Conservation (phyloP, 176 grass and related monocot species). For the Dactylis glomerata region DNA sequence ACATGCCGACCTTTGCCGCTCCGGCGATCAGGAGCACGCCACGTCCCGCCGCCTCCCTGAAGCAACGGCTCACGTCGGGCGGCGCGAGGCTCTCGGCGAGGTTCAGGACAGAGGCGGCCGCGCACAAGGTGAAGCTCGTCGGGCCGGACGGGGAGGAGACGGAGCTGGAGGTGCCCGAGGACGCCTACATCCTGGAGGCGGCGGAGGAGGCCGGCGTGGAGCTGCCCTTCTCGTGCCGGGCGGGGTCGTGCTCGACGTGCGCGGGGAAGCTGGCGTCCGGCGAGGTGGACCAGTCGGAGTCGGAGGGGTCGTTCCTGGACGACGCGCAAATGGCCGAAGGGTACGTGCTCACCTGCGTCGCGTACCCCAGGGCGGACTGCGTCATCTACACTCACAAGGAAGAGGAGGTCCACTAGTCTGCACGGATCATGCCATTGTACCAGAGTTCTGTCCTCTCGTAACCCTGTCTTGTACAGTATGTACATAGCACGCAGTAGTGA, state of each 20-base stretch:
- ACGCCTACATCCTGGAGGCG: constrained; percentile 68
- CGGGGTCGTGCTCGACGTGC: constrained; percentile 71
- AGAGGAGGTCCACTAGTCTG: constrained; percentile 62
- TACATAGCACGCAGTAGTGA: no score
- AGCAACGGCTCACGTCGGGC: background rate
- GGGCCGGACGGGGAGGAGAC: constrained; percentile 46
- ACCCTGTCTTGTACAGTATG: background rate
- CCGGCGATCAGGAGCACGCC: background rate
- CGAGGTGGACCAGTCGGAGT: constrained; percentile 77
- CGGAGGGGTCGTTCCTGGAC: constrained; percentile 78
- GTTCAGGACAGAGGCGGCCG: constrained; percentile 35
- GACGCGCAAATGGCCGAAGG: constrained; percentile 52
- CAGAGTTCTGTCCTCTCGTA: background rate
- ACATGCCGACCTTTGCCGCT: background rate
- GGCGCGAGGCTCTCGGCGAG: background rate
- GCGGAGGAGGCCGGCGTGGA: constrained; percentile 69
- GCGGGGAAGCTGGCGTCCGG: constrained; percentile 56
- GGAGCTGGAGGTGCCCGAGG: constrained; percentile 69
- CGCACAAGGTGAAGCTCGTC: constrained; percentile 73
- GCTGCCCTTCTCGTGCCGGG: constrained; percentile 78
- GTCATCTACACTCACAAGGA: constrained; percentile 83
- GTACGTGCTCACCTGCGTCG: constrained; percentile 66
- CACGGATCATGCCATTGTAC: background rate
- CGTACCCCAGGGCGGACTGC: constrained; percentile 56
- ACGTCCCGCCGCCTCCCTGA: background rate